phyloP scores from a whole-genome alignment of 768 basidiomycete species.

The Favolaschia claudopus region DNA sequence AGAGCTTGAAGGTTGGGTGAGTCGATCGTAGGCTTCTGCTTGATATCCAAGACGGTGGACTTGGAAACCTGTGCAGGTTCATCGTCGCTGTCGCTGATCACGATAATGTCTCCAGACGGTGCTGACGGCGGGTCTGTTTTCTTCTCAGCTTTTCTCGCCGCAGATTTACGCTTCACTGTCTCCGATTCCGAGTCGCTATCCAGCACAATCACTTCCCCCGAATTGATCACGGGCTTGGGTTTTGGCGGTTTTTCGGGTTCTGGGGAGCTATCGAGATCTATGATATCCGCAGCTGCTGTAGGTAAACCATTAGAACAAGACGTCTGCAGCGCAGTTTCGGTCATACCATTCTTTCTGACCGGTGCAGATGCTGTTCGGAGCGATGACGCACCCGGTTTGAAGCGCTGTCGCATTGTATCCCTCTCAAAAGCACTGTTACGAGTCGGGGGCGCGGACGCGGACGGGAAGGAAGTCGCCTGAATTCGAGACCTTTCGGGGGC shows the following conservation, averaged over 20 bases:
- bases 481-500: too few species aligned
- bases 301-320: neutral
- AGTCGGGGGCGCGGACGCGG: constrained; percentile 14
- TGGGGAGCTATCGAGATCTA: neutral
- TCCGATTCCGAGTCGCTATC: constrained; percentile 12
- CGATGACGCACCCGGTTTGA: neutral
- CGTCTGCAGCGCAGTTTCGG: neutral
- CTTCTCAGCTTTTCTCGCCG: constrained; percentile 11
- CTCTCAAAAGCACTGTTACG: neutral
- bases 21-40: neutral
- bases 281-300: neutral
- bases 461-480: constrained; percentile 1
- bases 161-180: neutral
- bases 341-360: neutral
- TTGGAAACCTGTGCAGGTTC: neutral
- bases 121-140: neutral
- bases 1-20: neutral
- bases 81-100: constrained; percentile 19
- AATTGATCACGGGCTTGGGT: neutral
- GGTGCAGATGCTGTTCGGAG: neutral
- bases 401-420: neutral
- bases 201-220: neutral
- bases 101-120: neutral
- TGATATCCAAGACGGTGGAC: neutral
- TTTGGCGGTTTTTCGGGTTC: neutral